phyloP scores from a whole-genome alignment of 1,284 basidiomycete species.

The Cutaneotrichosporon cutaneum region DNA sequence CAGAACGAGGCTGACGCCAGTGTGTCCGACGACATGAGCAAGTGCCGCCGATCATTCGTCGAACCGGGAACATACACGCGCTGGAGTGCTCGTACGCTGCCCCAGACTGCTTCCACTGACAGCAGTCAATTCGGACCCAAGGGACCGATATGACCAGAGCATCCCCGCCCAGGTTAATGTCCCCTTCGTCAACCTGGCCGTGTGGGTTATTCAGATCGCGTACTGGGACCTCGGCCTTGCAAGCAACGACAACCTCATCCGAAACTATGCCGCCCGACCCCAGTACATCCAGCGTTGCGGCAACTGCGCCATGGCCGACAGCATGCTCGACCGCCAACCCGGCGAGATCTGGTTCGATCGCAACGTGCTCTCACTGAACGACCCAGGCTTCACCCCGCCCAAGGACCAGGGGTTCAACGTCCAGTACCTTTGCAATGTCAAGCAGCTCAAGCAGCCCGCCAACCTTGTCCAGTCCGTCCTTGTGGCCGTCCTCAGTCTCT shows the following conservation, averaged over 20 bases:
- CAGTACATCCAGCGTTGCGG: neutral
- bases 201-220: neutral
- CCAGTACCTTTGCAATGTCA: slow-evolving; percentile 1
- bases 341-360: neutral
- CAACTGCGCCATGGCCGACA: neutral
- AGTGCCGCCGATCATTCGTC: neutral
- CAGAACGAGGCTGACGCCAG: neutral
- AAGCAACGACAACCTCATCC: neutral
- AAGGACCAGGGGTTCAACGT: neutral
- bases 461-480: neutral
- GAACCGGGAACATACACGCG: neutral
- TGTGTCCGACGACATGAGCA: neutral
- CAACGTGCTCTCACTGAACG: neutral
- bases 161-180: no score
- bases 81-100: neutral
- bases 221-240: neutral
- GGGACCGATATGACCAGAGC: neutral
- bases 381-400: neutral
- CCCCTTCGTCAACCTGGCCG: neutral
- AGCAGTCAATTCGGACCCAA: neutral
- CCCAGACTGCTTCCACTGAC: neutral
- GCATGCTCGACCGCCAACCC: neutral
- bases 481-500: neutral
- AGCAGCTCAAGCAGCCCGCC: neutral
- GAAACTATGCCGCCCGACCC: neutral